Evolutionary conservation across 2,329 filamentous ascomycete species (phyloP).

Genomic region (Didymella lethalis): DNA sequence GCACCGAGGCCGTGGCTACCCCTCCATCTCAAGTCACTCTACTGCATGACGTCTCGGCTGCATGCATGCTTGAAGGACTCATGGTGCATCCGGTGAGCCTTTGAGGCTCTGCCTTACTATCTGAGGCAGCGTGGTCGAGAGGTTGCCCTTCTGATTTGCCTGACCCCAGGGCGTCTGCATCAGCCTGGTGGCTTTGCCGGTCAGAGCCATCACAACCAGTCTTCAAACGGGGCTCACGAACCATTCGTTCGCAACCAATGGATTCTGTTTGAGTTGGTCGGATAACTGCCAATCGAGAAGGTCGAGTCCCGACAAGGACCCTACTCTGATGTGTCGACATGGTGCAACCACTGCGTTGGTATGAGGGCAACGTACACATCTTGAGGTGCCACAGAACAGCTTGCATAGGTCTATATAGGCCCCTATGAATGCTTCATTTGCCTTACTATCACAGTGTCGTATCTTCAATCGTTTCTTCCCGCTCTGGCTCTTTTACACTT

Average conservation of each 20-base stretch:
- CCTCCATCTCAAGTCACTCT: slow-evolving; percentile 21
- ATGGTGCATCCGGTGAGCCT: slow-evolving; percentile 28
- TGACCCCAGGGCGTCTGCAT: slow-evolving; percentile 17
- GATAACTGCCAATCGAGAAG: slow-evolving; percentile 10
- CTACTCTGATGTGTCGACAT: slow-evolving; percentile 20
- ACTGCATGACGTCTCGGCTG: slow-evolving; percentile 23
- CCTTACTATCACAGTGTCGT: slow-evolving; percentile 19
- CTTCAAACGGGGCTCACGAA: slow-evolving; percentile 26
- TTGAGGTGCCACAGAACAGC: slow-evolving; percentile 15
- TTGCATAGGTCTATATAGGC: slow-evolving; percentile 24
- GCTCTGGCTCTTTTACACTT: background rate
- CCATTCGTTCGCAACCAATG: slow-evolving; percentile 25
- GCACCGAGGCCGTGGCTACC: slow-evolving; percentile 11
- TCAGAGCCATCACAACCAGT: slow-evolving; percentile 26
- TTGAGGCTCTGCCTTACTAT: slow-evolving; percentile 23
- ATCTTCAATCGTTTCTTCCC: slow-evolving; percentile 14
- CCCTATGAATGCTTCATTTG: slow-evolving; percentile 26
- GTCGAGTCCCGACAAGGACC: slow-evolving; percentile 19
- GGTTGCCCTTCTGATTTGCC: slow-evolving; percentile 22
- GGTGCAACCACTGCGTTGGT: slow-evolving; percentile 22
- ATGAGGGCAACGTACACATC: slow-evolving; percentile 13
- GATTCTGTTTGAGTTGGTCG: slow-evolving; percentile 11
- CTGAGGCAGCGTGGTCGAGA: slow-evolving; percentile 7
- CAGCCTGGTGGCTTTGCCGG: slow-evolving; percentile 35
- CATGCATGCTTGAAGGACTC: slow-evolving; percentile 18